Evolutionary conservation across 768 basidiomycete genomes (phyloP).

Genomic region (Leccinum boreale): DNA sequence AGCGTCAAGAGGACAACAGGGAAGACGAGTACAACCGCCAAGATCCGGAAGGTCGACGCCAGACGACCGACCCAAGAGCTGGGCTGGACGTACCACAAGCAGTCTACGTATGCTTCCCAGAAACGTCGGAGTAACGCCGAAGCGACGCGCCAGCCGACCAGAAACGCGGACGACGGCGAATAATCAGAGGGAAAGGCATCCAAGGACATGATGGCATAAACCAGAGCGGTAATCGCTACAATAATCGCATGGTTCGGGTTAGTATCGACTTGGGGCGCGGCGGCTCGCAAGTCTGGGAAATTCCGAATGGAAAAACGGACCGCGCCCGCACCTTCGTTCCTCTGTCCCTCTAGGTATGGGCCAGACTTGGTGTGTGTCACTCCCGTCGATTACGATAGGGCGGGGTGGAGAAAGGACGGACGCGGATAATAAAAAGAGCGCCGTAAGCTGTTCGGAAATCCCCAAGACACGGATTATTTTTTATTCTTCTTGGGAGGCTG

Average conservation of each 20-base stretch:
- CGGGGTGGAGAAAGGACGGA: conserved; percentile 19
- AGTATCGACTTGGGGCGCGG: neutral
- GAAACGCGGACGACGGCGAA: conserved; percentile 22
- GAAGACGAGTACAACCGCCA: conserved; percentile 49
- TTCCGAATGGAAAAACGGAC: neutral
- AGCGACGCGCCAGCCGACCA: conserved; percentile 4
- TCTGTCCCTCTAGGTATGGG: neutral
- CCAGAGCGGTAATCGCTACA: conserved; percentile 2
- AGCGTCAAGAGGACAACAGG: conserved; percentile 61
- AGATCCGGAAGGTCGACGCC: conserved; percentile 61
- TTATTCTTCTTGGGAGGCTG: neutral
- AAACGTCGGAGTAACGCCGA: conserved; percentile 37
- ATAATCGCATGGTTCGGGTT: neutral
- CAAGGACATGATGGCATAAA: conserved; percentile 10
- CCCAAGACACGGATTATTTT: neutral
- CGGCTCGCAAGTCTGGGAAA: neutral
- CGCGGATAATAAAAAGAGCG: neutral
- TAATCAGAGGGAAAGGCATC: conserved; percentile 3
- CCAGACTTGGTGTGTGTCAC: conserved; percentile 4
- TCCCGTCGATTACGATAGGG: conserved; percentile 21
- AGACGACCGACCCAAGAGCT: conserved; percentile 65
- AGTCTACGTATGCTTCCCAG: conserved; percentile 59
- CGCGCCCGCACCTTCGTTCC: neutral
- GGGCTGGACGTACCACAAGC: conserved; percentile 62
- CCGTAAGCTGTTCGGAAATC: conserved; percentile 4